phyloP scores from a whole-genome alignment of 1,139 yeast genomes.

The Zygotorulaspora mrakii region DNA sequence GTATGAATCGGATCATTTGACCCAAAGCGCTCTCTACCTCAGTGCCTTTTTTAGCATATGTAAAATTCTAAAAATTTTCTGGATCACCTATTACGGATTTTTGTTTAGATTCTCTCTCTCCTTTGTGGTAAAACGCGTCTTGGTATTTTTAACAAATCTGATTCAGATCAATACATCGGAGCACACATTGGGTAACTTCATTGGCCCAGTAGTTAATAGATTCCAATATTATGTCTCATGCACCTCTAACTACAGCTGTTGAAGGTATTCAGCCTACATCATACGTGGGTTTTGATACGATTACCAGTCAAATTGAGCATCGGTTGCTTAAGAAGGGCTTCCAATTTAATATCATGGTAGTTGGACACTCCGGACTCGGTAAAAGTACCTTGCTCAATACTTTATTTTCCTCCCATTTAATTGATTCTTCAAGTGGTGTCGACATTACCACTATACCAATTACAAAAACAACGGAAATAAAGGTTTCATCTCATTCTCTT shows the following conservation, averaged over 20 bases:
- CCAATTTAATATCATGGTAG: constrained; percentile 90
- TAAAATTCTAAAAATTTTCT: background rate
- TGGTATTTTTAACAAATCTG: background rate
- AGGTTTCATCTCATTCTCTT: constrained; percentile 64
- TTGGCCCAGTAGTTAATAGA: no score
- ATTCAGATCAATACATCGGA: constrained; percentile 1
- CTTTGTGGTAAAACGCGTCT: constrained; percentile 12
- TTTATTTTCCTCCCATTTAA: constrained; percentile 76
- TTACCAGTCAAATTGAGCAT: constrained; percentile 92
- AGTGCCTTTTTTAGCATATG: no score
- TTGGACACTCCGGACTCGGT: constrained; percentile 92
- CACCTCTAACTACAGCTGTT: constrained; percentile 6
- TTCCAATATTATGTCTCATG: constrained; percentile 15
- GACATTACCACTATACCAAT: constrained; percentile 59
- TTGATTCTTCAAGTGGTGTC: constrained; percentile 58
- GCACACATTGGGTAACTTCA: no score
- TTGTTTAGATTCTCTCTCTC: constrained; percentile 2
- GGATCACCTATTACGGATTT: background rate
- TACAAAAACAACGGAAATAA: constrained; percentile 84
- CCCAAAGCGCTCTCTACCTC: no score
- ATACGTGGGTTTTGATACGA: constrained; percentile 94
- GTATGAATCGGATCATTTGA: no score
- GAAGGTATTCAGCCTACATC: constrained; percentile 40
- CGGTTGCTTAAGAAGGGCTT: constrained; percentile 89
- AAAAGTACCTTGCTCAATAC: constrained; percentile 90